These are phyloP conservation scores for Solanum infundibuliforme DNA, from an alignment of 257 asterid species.

Conservation along the genomic window DNA sequence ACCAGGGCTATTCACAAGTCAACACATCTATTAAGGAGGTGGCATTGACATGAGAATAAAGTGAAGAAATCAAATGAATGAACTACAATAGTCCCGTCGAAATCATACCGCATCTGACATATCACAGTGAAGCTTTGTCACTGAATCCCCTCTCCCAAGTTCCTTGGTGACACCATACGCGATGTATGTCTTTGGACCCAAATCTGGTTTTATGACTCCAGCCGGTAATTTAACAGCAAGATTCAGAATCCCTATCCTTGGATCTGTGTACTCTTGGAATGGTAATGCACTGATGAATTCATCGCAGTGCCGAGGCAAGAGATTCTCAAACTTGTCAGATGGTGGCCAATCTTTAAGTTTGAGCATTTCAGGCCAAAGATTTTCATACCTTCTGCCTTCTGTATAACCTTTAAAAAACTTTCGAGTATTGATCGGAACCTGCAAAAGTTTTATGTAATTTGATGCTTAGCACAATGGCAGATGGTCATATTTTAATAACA, in stretches of 20 bases:
- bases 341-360: constrained; percentile 99
- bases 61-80: background rate
- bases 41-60: background rate
- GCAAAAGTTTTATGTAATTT: background rate
- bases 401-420: constrained; percentile 71
- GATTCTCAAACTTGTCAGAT: constrained; percentile 72
- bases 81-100: background rate
- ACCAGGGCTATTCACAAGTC: background rate
- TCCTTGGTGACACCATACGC: constrained; percentile 69
- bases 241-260: constrained; percentile 69
- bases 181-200: constrained; percentile 94
- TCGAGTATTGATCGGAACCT: constrained; percentile 67
- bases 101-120: constrained; percentile 92
- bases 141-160: constrained; percentile 96
- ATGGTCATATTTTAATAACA: background rate
- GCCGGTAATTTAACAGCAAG: constrained; percentile 76
- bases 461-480: background rate
- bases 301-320: constrained; percentile 88
- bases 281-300: constrained; percentile 86
- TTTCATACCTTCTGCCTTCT: constrained; percentile 58
- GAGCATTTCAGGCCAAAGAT: constrained; percentile 96
- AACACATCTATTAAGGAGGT: background rate
- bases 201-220: constrained; percentile 61
- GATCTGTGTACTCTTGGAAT: constrained; percentile 81
- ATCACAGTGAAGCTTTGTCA: constrained; percentile 89